Conservation (phyloP, 306 rosid species). For the Coriaria nepalensis region DNA sequence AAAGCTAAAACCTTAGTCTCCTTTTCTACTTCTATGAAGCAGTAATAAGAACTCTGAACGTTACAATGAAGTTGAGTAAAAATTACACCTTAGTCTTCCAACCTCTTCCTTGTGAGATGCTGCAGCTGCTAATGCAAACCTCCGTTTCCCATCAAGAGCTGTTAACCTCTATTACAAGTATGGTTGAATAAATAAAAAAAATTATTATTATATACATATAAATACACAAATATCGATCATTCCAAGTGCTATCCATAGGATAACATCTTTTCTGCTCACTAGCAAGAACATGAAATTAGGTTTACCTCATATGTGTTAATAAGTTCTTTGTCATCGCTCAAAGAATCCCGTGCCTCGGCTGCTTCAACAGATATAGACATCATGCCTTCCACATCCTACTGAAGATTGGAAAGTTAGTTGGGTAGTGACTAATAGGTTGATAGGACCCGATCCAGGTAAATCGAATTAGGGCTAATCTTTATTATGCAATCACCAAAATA, state of each 20-base stretch:
- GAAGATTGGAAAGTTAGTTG: slow-evolving; percentile 25
- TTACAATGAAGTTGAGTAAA: slow-evolving; percentile 2
- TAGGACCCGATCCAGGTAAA: background rate
- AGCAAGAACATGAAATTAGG: slow-evolving; percentile 11
- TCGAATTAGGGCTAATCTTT: too few relatives aligned
- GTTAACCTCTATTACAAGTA: slow-evolving; percentile 59
- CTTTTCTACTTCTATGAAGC: too few relatives aligned
- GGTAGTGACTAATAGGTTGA: slow-evolving; percentile 14
- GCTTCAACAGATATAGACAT: slow-evolving; percentile 98
- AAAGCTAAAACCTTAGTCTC: too few relatives aligned
- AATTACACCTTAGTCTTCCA: slow-evolving; percentile 65
- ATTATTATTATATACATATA: background rate
- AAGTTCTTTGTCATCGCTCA: slow-evolving; percentile 81
- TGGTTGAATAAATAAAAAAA: slow-evolving; percentile 2
- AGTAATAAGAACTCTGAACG: too few relatives aligned
- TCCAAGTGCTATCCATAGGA: background rate
- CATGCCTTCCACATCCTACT: slow-evolving; percentile 97
- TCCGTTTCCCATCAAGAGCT: slow-evolving; percentile 88
- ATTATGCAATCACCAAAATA: too few relatives aligned
- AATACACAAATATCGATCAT: background rate
- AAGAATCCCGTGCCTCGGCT: slow-evolving; percentile 81
- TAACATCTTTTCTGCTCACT: background rate
- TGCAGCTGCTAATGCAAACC: slow-evolving; percentile 96
- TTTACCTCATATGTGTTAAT: slow-evolving; percentile 81
- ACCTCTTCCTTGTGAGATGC: slow-evolving; percentile 90